Evolutionary conservation across 768 basidiomycete genomes (phyloP), one percentile per base, ranked within the genome.

Genomic region (Boletus rubropictus): DNA sequence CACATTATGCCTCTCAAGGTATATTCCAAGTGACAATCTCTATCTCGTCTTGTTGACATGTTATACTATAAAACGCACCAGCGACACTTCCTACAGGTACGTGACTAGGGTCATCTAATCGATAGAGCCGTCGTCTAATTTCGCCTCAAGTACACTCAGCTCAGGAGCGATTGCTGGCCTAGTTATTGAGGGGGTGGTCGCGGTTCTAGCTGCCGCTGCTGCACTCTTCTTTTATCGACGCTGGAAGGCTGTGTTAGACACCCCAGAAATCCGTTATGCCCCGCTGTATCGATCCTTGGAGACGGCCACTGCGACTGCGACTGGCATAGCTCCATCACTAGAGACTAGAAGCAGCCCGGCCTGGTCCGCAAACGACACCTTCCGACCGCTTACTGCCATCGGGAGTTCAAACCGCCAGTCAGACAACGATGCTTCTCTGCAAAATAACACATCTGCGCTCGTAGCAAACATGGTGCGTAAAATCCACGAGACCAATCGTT

Each of bases 131-230:
- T 28, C 1, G 12, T 38, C 46, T 54, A 18, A 63, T 24, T 14
- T 17, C 5, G 33, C 8, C 18, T 32, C 21, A 39, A 64, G 59
- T 17, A 17, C 35, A 15, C 29, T 63, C 20, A 47, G 54, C 18
- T 52, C 61, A 14, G 63, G 59, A 20, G 51, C 48, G 8, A 59
- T 64, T 14, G 57, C 50, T 22, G 64, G 61, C 8, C 41, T 64
- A 3, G 54, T 51, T 11, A 34, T 64, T 0, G 55, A 54, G 18
- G 46, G 36, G 1, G 46, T 48, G 4, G 24, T 54, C 3, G 57
- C 57, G 12, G 17, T 51, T 27, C 27, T 58, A 1, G 57, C 61
- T 17, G 47, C 49, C 0, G 52, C 20, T 1, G 46, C 39, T 0
- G 61, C 63, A 0, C 27, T 46, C 20, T 36, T 59, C 25, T 64